Base-by-base conservation (phyloP, 805 yeast species). In the Wickerhamomyces rabaulensis region DNA sequence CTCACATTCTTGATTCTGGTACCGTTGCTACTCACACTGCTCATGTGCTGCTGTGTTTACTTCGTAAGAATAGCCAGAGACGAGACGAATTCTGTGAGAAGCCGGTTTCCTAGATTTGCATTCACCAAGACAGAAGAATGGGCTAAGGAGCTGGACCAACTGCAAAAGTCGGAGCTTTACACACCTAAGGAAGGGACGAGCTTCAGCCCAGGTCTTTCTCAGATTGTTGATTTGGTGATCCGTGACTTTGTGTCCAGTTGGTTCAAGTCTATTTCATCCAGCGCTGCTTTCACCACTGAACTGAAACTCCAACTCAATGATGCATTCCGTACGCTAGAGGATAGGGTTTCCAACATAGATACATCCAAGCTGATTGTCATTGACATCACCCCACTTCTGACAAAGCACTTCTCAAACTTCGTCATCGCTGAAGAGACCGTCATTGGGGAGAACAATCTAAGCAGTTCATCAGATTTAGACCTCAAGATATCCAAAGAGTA, bases 351-450 rank as follows among this genome's bases (percentile, higher is more conserved):
- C 0, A 55, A 58, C 0, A 47, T 80, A 1, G 88, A 87, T 55
- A 64, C 77, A 19, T 71, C 89, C 1, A 73, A 73, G 38, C 58
- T 88, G 26, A 49, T 85, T 3, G 81, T 87, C 1, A 65, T 79
- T 26, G 73, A 73, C 40, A 31, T 87, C 0, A 46, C 87, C 7
- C 96, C 97, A 0, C 54, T 83, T 1, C 7, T 88, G 1, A 82
- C 87, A 1, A 76, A 73, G 12, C 96, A 90, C 60, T 74, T 84
- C 48, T 65, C 69, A 8, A 66, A 68, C 8, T 87, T 74, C 56
- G 65, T 75, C 3, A 52, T 52, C 0, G 76, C 82, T 0, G 72
- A 65, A 42, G 66, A 67, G 16, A 44, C 54, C 0, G 63, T 64
- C 2, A 27, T 56, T 25, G 56, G 60, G 8, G 62, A 57, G 35